Percentiles rank a stretch among this genome's conserved stretches.
Evolutionary conservation across 768 basidiomycete species (phyloP).

Genomic region (Megacollybia marginata): DNA sequence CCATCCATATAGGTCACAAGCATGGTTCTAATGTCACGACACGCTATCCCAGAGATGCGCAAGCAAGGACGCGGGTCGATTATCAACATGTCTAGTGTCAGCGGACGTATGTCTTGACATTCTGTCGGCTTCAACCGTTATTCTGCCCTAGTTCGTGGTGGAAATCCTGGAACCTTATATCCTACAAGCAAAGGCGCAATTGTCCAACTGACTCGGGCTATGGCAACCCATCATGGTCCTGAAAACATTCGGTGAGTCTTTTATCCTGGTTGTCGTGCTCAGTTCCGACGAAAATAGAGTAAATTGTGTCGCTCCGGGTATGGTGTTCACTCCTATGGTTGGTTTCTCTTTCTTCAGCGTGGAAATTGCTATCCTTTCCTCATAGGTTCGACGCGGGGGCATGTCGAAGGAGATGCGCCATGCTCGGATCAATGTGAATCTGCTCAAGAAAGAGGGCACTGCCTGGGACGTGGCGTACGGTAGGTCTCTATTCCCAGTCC

Average conservation of each 20-base stretch:
- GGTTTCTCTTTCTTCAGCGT: background rate
- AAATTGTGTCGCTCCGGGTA: constrained; percentile 17
- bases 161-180: constrained; percentile 31
- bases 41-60: constrained; percentile 36
- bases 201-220: constrained; percentile 36
- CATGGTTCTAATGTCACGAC: constrained; percentile 38
- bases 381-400: constrained; percentile 23
- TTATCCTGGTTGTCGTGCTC: background rate
- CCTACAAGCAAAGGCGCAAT: constrained; percentile 36
- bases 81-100: constrained; percentile 32
- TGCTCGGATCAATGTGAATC: constrained; percentile 25
- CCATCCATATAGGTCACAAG: constrained; percentile 22
- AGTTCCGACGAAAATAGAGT: background rate
- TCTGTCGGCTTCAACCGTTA: background rate
- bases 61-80: constrained; percentile 33
- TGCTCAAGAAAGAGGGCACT: constrained; percentile 34
- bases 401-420: constrained; percentile 30
- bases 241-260: constrained; percentile 28
- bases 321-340: constrained; percentile 21
- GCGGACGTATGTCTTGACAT: constrained; percentile 4
- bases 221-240: constrained; percentile 34
- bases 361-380: background rate
- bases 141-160: constrained; percentile 16
- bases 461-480: constrained; percentile 36
- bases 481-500: constrained; percentile 4